Conservation (phyloP, 1,284 basidiomycete species). For the Singerocomus rubriflavus region DNA sequence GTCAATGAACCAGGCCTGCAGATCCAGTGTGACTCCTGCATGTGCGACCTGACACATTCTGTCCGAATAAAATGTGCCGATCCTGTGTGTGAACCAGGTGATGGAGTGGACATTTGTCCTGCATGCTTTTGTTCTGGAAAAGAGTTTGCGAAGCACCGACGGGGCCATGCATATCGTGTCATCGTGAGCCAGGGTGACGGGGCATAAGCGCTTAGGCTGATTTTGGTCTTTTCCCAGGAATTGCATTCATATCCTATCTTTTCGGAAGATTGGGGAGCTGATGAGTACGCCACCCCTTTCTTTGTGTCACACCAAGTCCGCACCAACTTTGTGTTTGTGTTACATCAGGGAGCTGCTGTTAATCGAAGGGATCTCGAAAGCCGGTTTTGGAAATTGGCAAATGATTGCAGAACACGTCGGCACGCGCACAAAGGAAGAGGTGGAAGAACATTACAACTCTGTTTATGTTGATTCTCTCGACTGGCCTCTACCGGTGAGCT, state of each 20-base stretch:
- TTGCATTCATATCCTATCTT: constrained; percentile 97
- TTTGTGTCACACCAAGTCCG: not conserved
- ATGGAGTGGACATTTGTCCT: constrained; percentile 87
- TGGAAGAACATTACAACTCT: constrained; percentile 84
- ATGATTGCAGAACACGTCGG: constrained; percentile 96
- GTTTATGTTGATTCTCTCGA: constrained; percentile 78
- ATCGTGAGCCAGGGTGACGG: constrained; percentile 55
- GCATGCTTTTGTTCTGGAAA: constrained; percentile 90
- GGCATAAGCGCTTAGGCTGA: constrained; percentile 5
- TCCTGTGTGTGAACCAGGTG: constrained; percentile 66
- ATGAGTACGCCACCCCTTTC: constrained; percentile 66
- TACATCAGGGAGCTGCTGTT: constrained; percentile 80
- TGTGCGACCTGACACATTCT: constrained; percentile 80
- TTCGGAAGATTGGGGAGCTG: constrained; percentile 94
- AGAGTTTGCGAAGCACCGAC: constrained; percentile 85
- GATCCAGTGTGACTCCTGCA: constrained; percentile 73
- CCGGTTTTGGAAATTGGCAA: constrained; percentile 96
- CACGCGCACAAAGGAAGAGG: constrained; percentile 92
- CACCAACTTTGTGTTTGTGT: constrained; percentile 2
- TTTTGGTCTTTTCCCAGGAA: constrained; percentile 53
- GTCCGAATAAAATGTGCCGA: constrained; percentile 91
- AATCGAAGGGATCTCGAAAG: constrained; percentile 84
- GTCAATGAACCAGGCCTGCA: constrained; percentile 76
- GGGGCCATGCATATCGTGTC: constrained; percentile 89
- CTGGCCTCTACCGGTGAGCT: constrained; percentile 76